These are phyloP conservation scores for Aspergillus nomiae DNA, from an alignment of 2,329 filamentous ascomycete species.

Conservation along the genomic window DNA sequence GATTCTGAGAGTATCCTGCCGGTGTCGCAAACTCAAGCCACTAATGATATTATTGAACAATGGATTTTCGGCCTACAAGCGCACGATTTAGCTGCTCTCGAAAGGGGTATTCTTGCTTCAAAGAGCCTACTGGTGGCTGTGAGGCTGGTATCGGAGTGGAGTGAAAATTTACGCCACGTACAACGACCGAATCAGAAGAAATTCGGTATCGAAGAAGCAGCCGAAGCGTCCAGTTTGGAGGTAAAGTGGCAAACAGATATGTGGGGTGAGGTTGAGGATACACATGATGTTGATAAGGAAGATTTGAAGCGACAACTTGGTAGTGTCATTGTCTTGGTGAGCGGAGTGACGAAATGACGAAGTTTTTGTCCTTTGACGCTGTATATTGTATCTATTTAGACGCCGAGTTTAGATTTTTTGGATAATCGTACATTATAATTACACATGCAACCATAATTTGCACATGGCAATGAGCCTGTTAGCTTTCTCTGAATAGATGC, in stretches of 20 bases:
- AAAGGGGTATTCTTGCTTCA: conserved; percentile 78
- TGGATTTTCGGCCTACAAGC: conserved; percentile 74
- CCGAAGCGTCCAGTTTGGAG: conserved; percentile 76
- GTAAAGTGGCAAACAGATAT: conserved; percentile 85
- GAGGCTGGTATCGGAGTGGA: conserved; percentile 84
- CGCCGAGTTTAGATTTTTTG: background rate
- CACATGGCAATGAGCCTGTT: background rate
- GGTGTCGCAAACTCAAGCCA: conserved; percentile 69
- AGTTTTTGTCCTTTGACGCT: background rate
- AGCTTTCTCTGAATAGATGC: background rate
- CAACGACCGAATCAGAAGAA: conserved; percentile 38
- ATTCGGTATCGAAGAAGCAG: conserved; percentile 84
- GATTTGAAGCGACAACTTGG: conserved; percentile 86
- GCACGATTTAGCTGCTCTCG: conserved; percentile 84
- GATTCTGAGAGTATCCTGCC: conserved; percentile 77
- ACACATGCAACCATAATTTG: background rate
- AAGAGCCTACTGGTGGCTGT: conserved; percentile 83
- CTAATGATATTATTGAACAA: conserved; percentile 72
- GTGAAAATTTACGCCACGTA: conserved; percentile 66
- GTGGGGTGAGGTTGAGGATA: conserved; percentile 98
- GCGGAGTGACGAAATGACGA: conserved; percentile 50
- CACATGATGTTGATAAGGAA: conserved; percentile 93
- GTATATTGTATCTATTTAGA: background rate
- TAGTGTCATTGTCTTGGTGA: conserved; percentile 79
- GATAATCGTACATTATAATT: background rate